phyloP scores from a whole-genome alignment of 2,329 filamentous ascomycete genomes.

The Ophiocordyceps australis region DNA sequence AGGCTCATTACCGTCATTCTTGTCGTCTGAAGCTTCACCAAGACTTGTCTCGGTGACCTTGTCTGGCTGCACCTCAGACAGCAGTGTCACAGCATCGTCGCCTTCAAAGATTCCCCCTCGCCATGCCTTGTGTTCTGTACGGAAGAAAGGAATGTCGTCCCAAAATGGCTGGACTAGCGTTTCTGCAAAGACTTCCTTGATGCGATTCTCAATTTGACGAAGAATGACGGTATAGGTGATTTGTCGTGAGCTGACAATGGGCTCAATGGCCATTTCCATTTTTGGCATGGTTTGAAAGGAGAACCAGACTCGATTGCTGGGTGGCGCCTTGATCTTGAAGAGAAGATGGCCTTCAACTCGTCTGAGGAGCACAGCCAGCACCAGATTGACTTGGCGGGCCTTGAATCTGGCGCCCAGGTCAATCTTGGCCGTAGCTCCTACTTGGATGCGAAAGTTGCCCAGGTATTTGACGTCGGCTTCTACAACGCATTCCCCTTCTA shows the following conservation, averaged over 20 bases:
- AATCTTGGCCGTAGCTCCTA: slow-evolving; percentile 83
- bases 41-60: slow-evolving; percentile 21
- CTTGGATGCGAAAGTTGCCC: slow-evolving; percentile 76
- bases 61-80: slow-evolving; percentile 6
- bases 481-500: slow-evolving; percentile 76
- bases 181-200: slow-evolving; percentile 85
- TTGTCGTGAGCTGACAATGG: slow-evolving; percentile 85
- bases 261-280: slow-evolving; percentile 86
- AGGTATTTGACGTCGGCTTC: slow-evolving; percentile 81
- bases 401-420: slow-evolving; percentile 83
- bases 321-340: slow-evolving; percentile 81
- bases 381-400: slow-evolving; percentile 70
- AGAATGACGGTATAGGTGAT: slow-evolving; percentile 90
- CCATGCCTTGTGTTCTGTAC: slow-evolving; percentile 59
- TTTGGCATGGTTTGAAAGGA: slow-evolving; percentile 88
- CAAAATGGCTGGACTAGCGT: slow-evolving; percentile 85
- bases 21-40: slow-evolving; percentile 21
- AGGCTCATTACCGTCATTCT: slow-evolving; percentile 18
- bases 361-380: slow-evolving; percentile 72
- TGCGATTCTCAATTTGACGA: slow-evolving; percentile 82
- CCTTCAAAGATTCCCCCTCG: slow-evolving; percentile 68
- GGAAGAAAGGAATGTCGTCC: slow-evolving; percentile 87
- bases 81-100: slow-evolving; percentile 26
- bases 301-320: slow-evolving; percentile 92
- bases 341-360: slow-evolving; percentile 72